A percentile compares a stretch with the other conserved stretches of the same genome.
phyloP scores from a whole-genome alignment of 2,329 filamentous ascomycete species.

The Alternaria arborescens region DNA sequence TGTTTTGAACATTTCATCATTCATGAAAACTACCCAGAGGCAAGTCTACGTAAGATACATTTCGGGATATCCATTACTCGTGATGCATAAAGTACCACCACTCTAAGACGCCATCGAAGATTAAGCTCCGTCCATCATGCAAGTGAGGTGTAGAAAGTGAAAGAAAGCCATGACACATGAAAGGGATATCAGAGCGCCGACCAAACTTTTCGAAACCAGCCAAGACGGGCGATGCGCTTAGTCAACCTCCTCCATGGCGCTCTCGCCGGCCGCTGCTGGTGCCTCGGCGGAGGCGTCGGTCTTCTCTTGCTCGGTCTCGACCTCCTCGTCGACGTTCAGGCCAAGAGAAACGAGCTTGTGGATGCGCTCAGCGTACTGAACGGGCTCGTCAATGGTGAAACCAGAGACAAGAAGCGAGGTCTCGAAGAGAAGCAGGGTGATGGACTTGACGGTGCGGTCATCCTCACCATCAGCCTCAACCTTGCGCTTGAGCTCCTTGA shows the following conservation, averaged over 20 bases:
- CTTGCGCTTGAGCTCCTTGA: constrained; percentile 99
- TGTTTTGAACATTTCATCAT: constrained; percentile 44
- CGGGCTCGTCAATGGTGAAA: constrained; percentile 99
- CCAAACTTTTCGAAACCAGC: constrained; percentile 48
- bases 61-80: constrained; percentile 48
- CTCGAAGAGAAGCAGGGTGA: constrained; percentile 98
- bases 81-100: constrained; percentile 44
- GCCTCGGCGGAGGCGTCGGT: constrained; percentile 63
- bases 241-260: constrained; percentile 99
- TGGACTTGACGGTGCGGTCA: constrained; percentile 98
- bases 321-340: constrained; percentile 95
- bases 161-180: constrained; percentile 51
- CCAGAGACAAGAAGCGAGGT: constrained; percentile 97
- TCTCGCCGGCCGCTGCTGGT: constrained; percentile 77
- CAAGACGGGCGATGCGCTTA: constrained; percentile 60
- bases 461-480: constrained; percentile 97
- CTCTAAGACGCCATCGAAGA: constrained; percentile 47
- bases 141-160: constrained; percentile 43
- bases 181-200: constrained; percentile 51
- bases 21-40: constrained; percentile 40
- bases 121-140: constrained; percentile 42
- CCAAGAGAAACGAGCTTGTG: constrained; percentile 99
- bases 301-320: constrained; percentile 71
- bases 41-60: constrained; percentile 47
- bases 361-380: constrained; percentile 97